Conservation (phyloP, 768 basidiomycete species). For the Suillus brevipes region DNA sequence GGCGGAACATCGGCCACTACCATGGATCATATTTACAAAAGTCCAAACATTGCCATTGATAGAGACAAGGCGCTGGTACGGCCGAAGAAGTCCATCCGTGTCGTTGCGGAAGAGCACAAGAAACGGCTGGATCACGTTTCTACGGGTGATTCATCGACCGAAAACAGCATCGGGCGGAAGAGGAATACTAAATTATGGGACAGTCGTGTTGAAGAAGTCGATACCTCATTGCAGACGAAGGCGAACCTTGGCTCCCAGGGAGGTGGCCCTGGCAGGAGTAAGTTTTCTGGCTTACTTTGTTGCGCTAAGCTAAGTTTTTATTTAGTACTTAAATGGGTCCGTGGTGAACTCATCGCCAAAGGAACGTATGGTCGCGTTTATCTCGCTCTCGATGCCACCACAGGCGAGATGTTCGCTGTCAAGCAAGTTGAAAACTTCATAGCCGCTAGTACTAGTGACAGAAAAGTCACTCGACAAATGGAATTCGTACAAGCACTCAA, state of each 20-base stretch:
- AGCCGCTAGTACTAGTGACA: slow-evolving; percentile 72
- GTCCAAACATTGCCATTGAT: slow-evolving; percentile 31
- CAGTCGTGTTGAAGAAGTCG: slow-evolving; percentile 84
- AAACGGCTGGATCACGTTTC: slow-evolving; percentile 70
- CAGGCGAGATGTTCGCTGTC: slow-evolving; percentile 98
- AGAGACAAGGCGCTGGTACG: slow-evolving; percentile 45
- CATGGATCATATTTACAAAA: slow-evolving; percentile 49
- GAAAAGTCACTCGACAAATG: slow-evolving; percentile 82
- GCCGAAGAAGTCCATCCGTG: slow-evolving; percentile 88
- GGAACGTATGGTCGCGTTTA: slow-evolving; percentile 97
- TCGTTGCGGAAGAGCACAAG: slow-evolving; percentile 88
- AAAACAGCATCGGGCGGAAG: slow-evolving; percentile 58
- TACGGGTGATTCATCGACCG: slow-evolving; percentile 51
- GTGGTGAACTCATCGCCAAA: slow-evolving; percentile 95
- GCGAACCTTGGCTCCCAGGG: slow-evolving; percentile 61
- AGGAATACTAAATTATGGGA: slow-evolving; percentile 96
- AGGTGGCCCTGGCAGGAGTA: slow-evolving; percentile 60
- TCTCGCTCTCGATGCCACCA: slow-evolving; percentile 91
- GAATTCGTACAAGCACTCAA: slow-evolving; percentile 89
- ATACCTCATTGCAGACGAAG: slow-evolving; percentile 65
- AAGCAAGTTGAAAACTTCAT: slow-evolving; percentile 97
- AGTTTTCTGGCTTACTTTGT: slow-evolving; percentile 33
- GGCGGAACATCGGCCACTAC: slow-evolving; percentile 77
- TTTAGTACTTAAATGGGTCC: slow-evolving; percentile 94
- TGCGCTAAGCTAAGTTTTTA: slow-evolving; percentile 18